Evolutionary conservation across 371 early-diverging fungal species (phyloP).

Genomic region (Mucor mucedo): DNA sequence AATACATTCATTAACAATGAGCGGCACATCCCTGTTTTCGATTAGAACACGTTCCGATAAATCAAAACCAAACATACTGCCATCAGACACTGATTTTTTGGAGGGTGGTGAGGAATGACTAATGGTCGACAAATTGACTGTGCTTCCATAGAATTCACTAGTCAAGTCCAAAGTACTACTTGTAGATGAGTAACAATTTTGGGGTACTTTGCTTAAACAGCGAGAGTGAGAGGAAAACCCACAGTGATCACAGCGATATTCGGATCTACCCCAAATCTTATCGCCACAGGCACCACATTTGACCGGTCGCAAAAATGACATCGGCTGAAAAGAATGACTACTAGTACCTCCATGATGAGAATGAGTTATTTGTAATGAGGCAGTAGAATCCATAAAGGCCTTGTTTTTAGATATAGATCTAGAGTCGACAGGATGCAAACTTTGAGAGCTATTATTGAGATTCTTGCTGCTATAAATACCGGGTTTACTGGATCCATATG

Average conservation of each 20-base stretch:
- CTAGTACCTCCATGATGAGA: neutral
- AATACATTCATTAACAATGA: conserved; percentile 79
- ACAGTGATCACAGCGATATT: conserved; percentile 73
- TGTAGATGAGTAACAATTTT: conserved; percentile 31
- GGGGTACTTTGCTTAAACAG: conserved; percentile 43
- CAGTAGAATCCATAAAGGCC: conserved; percentile 9
- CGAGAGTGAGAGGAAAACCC: conserved; percentile 37
- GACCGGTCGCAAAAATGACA: conserved; percentile 68
- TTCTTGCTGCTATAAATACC: conserved; percentile 12
- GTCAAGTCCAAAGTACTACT: conserved; percentile 27
- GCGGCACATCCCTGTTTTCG: conserved; percentile 62
- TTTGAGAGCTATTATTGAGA: conserved; percentile 14
- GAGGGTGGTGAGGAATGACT: neutral
- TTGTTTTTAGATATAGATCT: conserved; percentile 1
- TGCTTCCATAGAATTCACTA: neutral
- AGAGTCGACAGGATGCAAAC: neutral
- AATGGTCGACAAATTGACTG: neutral
- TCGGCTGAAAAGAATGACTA: conserved; percentile 63
- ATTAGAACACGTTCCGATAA: conserved; percentile 30
- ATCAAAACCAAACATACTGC: conserved; percentile 42
- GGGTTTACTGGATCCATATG: conserved; percentile 1
- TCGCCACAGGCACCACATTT: conserved; percentile 87
- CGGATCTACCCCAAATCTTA: conserved; percentile 85
- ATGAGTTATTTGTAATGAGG: neutral
- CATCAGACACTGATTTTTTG: conserved; percentile 12